Percentiles rank a stretch among this genome's conserved stretches.
Evolutionary conservation across 1,139 yeast genomes (phyloP).

Genomic region (Geotrichum europaeum): DNA sequence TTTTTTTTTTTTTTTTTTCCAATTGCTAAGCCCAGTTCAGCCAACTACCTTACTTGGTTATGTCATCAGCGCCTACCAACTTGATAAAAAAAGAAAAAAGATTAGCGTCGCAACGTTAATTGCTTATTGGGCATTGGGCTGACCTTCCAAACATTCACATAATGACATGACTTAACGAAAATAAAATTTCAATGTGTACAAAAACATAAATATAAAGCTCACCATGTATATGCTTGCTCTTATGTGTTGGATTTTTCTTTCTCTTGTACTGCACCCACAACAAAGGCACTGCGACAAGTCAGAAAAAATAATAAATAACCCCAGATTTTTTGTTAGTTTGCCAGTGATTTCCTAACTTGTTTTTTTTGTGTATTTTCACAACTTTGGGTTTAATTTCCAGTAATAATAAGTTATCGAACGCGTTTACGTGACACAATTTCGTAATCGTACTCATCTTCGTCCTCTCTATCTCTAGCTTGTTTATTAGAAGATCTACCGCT

Average conservation of each 20-base stretch:
- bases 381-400: neutral
- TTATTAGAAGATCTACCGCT: neutral
- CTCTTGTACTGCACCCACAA: neutral
- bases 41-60: too few species aligned
- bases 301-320: neutral
- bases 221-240: neutral
- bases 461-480: constrained; percentile 1
- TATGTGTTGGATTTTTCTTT: neutral
- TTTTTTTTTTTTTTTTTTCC: too few species aligned
- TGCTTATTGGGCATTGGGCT: too few species aligned
- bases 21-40: too few species aligned
- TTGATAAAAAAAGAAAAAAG: too few species aligned
- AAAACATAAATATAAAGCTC: neutral
- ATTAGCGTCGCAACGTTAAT: too few species aligned
- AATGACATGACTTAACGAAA: too few species aligned
- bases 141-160: too few species aligned
- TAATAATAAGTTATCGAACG: neutral
- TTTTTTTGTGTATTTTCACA: neutral
- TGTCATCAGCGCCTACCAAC: too few species aligned
- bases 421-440: neutral
- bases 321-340: neutral
- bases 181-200: neutral
- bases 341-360: neutral
- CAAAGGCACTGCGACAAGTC: neutral
- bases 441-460: neutral